Percentiles rank a stretch among this genome's conserved stretches.
These are phyloP conservation scores for Botrytis sinoallii DNA, from an alignment of 2,329 filamentous ascomycete genomes.

Conservation along the genomic window DNA sequence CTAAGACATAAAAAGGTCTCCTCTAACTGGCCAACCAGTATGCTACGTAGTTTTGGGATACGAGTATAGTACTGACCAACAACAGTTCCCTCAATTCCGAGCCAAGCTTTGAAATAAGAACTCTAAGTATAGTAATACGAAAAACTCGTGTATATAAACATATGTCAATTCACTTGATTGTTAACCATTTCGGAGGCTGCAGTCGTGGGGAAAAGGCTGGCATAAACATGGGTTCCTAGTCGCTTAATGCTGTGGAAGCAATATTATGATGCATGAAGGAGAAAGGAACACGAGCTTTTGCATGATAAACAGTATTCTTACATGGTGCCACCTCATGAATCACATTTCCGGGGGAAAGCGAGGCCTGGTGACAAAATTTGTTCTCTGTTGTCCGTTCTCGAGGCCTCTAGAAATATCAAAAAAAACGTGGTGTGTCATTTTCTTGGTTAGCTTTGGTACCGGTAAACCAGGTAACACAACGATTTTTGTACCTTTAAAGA, in stretches of 20 bases:
- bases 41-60: constrained; percentile 11
- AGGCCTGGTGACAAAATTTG: constrained; percentile 14
- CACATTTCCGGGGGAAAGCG: constrained; percentile 10
- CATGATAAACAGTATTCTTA: constrained; percentile 12
- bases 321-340: constrained; percentile 15
- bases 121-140: neutral
- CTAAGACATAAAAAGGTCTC: neutral
- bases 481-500: neutral
- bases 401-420: neutral
- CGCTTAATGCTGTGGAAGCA: constrained; percentile 15
- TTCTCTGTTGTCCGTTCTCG: constrained; percentile 14
- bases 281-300: constrained; percentile 16
- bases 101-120: neutral
- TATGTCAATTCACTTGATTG: neutral
- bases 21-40: constrained; percentile 5
- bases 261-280: constrained; percentile 17
- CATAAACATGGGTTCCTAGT: constrained; percentile 16
- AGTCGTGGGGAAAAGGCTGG: constrained; percentile 6
- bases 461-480: neutral
- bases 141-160: neutral
- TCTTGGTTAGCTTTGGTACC: neutral
- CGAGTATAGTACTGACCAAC: constrained; percentile 10
- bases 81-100: neutral
- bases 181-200: neutral
- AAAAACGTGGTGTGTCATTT: constrained; percentile 7